Percentiles rank a stretch among this genome's conserved stretches.
Evolutionary conservation across 1,139 yeast genomes (phyloP).

Genomic region (Saccharomyces hybrid): DNA sequence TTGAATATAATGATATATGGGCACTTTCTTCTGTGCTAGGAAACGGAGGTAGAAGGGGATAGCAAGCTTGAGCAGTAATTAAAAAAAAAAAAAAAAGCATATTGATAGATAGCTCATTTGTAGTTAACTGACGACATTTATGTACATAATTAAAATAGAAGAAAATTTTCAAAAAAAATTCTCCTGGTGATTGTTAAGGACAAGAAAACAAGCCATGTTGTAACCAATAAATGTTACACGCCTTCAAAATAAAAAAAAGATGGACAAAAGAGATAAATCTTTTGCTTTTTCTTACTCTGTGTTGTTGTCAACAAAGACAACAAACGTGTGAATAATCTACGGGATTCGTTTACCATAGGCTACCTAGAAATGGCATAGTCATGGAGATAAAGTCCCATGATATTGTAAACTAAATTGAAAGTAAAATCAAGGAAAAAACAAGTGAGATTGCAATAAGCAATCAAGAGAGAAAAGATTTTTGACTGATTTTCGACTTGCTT

Average conservation of each 20-base stretch:
- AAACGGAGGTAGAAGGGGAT: not conserved
- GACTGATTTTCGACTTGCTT: not conserved
- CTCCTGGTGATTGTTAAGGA: not conserved
- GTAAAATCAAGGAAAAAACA: not conserved
- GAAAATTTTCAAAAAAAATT: not conserved
- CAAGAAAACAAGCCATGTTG: not conserved
- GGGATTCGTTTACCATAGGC: conserved; percentile 34
- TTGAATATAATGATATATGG: not conserved
- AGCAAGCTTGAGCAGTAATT: conserved; percentile 3
- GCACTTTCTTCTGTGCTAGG: not conserved
- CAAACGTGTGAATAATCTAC: conserved; percentile 19
- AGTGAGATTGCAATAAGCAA: not conserved
- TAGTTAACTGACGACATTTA: conserved; percentile 2
- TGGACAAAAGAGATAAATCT: conserved; percentile 7
- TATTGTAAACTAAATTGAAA: not conserved
- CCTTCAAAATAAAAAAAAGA: conserved; percentile 30
- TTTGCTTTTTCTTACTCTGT: conserved; percentile 23
- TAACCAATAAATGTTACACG: conserved; percentile 23
- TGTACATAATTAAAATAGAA: not conserved
- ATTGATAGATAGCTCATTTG: not conserved
- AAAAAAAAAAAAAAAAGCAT: not conserved
- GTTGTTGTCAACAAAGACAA: conserved; percentile 9
- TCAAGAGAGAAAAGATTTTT: not conserved
- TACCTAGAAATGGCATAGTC: conserved; percentile 28
- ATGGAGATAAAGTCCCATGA: conserved; percentile 31